Percentiles rank a stretch among this genome's conserved stretches.
Evolutionary conservation across 1,139 yeast species (phyloP).

Genomic region (Kurtzmaniella quercitrusa): DNA sequence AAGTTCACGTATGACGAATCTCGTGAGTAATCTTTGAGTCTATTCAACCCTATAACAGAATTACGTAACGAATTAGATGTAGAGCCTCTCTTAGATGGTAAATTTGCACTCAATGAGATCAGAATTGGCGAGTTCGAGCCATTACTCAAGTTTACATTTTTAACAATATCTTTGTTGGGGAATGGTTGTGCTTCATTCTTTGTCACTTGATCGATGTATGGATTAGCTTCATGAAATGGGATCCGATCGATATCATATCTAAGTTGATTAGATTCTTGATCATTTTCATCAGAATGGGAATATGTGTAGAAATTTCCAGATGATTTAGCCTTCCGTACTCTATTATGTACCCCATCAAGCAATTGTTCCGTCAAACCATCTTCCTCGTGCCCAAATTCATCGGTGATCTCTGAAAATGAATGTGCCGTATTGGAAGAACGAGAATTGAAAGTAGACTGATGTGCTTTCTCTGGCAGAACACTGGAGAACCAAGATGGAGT

Average conservation of each 20-base stretch:
- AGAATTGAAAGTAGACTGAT: background rate
- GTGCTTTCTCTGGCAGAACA: background rate
- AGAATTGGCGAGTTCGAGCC: background rate
- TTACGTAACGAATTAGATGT: slow-evolving; percentile 25
- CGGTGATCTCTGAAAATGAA: background rate
- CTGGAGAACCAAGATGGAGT: background rate
- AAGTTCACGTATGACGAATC: slow-evolving; percentile 17
- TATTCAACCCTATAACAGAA: slow-evolving; percentile 38
- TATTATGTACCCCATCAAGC: slow-evolving; percentile 1
- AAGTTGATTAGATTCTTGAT: slow-evolving; percentile 5
- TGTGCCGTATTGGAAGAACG: background rate
- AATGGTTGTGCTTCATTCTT: background rate
- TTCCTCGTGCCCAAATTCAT: background rate
- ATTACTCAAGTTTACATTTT: background rate
- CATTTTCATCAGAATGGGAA: background rate
- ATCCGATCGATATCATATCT: slow-evolving; percentile 23
- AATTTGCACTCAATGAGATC: slow-evolving; percentile 21
- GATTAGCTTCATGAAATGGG: slow-evolving; percentile 21
- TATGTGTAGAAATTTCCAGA: slow-evolving; percentile 27
- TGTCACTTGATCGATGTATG: slow-evolving; percentile 18
- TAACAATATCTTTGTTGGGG: background rate
- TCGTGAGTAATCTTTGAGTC: slow-evolving; percentile 30
- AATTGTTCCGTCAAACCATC: background rate
- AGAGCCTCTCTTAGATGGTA: slow-evolving; percentile 27
- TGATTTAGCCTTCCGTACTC: slow-evolving; percentile 32